Evolutionary conservation across 257 asterid genomes (phyloP).

Genomic region (Scutellaria baicalensis): DNA sequence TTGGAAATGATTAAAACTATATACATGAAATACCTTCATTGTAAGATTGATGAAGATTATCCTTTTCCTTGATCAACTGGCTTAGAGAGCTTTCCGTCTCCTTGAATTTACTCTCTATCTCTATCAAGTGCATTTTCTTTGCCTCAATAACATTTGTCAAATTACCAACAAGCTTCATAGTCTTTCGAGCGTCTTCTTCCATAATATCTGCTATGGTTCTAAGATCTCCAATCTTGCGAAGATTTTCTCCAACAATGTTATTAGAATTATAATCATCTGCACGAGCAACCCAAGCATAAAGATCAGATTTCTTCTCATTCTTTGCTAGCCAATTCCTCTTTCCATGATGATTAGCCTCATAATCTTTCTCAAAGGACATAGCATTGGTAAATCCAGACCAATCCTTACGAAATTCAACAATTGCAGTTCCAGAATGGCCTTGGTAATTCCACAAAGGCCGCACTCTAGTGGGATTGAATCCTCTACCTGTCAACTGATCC

Average conservation of each 20-base stretch:
- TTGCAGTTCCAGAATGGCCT: constrained; percentile 73
- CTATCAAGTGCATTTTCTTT: constrained; percentile 52
- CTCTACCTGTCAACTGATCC: constrained; percentile 48
- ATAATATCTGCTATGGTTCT: constrained; percentile 57
- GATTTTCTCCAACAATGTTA: constrained; percentile 53
- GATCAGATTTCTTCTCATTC: constrained; percentile 28
- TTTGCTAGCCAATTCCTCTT: constrained; percentile 49
- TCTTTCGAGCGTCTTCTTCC: constrained; percentile 66
- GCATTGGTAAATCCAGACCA: constrained; percentile 76
- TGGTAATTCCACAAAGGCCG: constrained; percentile 63
- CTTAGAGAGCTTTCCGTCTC: constrained; percentile 52
- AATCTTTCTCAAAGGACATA: constrained; percentile 66
- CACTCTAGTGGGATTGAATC: constrained; percentile 69
- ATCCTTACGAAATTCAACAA: constrained; percentile 62
- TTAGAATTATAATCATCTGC: constrained; percentile 56
- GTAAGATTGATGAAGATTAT: constrained; percentile 53
- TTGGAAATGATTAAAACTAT: background rate
- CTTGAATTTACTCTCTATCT: constrained; percentile 49
- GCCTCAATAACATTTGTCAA: constrained; percentile 61
- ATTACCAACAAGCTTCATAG: constrained; percentile 52
- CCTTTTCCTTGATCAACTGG: constrained; percentile 46
- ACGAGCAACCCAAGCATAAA: constrained; percentile 76
- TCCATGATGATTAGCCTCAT: constrained; percentile 58
- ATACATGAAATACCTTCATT: constrained; percentile 48
- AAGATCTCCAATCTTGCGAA: constrained; percentile 67